Evolutionary conservation across 2,329 filamentous ascomycete species (phyloP).

Genomic region (Leptographium galeiforme): DNA sequence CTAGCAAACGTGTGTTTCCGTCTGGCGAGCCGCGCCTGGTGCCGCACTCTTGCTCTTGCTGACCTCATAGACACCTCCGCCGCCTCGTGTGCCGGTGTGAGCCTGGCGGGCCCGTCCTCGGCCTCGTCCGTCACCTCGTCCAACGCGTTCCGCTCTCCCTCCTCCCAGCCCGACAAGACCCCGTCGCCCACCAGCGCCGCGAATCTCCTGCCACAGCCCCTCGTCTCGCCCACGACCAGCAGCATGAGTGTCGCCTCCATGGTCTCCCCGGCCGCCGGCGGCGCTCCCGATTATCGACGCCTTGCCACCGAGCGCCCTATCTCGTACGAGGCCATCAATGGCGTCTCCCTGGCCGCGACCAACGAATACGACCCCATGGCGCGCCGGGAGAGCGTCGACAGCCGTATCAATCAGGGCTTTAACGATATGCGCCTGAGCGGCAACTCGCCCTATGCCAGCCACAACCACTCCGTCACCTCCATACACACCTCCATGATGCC

Average conservation of each 20-base stretch:
- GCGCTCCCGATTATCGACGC: conserved; percentile 27
- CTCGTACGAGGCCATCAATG: conserved; percentile 26
- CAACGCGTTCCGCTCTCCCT: conserved; percentile 5
- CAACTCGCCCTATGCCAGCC: conserved; percentile 59
- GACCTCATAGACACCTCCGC: conserved; percentile 25
- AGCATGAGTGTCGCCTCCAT: conserved; percentile 56
- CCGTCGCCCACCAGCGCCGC: conserved; percentile 42
- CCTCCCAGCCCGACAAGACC: conserved; percentile 37
- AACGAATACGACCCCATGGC: conserved; percentile 24
- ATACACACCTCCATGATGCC: conserved; percentile 58
- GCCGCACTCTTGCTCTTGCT: background rate
- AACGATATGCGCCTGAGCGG: conserved; percentile 56
- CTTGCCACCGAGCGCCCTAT: conserved; percentile 23
- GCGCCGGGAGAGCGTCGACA: conserved; percentile 67
- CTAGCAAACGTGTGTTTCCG: conserved; percentile 34
- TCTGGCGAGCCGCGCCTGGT: background rate
- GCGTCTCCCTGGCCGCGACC: conserved; percentile 8
- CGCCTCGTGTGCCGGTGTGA: conserved; percentile 28
- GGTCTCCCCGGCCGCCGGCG: conserved; percentile 44
- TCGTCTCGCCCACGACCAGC: conserved; percentile 41
- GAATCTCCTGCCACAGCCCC: conserved; percentile 35
- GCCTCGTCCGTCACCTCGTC: conserved; percentile 16
- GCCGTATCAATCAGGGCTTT: conserved; percentile 60
- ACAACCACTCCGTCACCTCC: conserved; percentile 64
- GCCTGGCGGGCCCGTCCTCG: conserved; percentile 20